These are phyloP conservation scores for Beauveria brongniartii DNA, from an alignment of 2,329 filamentous ascomycete genomes.

Conservation along the genomic window DNA sequence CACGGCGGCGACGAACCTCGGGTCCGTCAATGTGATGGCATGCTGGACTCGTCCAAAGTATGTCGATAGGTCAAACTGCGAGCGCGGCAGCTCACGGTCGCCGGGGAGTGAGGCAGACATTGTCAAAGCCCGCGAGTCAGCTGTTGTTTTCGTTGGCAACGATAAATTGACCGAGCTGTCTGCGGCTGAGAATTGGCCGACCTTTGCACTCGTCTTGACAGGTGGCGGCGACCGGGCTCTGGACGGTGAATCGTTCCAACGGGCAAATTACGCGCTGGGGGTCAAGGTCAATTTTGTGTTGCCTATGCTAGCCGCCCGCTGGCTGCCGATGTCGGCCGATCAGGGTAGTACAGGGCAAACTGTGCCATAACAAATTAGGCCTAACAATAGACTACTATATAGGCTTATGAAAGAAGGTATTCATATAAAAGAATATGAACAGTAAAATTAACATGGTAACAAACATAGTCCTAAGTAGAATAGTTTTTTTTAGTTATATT, in stretches of 20 bases:
- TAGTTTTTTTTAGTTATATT: too few species aligned
- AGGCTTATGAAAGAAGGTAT: too few species aligned
- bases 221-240: background rate
- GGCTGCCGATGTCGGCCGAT: conserved; percentile 10
- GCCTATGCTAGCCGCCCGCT: conserved; percentile 6
- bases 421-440: too few species aligned
- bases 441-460: too few species aligned
- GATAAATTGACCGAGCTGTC: background rate
- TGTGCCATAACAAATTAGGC: too few species aligned
- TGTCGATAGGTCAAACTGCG: conserved; percentile 84
- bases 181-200: background rate
- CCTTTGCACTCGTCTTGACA: background rate
- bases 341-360: background rate
- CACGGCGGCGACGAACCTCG: conserved; percentile 60
- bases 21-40: conserved; percentile 83
- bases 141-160: background rate
- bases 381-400: too few species aligned
- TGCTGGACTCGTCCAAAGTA: conserved; percentile 95
- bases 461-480: too few species aligned
- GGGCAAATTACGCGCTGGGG: background rate
- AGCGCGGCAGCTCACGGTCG: conserved; percentile 75
- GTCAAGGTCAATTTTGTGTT: background rate
- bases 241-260: too few species aligned
- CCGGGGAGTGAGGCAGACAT: conserved; percentile 63
- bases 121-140: conserved; percentile 10